Conservation (phyloP, 768 basidiomycete genomes). For the Paxillus involutus region DNA sequence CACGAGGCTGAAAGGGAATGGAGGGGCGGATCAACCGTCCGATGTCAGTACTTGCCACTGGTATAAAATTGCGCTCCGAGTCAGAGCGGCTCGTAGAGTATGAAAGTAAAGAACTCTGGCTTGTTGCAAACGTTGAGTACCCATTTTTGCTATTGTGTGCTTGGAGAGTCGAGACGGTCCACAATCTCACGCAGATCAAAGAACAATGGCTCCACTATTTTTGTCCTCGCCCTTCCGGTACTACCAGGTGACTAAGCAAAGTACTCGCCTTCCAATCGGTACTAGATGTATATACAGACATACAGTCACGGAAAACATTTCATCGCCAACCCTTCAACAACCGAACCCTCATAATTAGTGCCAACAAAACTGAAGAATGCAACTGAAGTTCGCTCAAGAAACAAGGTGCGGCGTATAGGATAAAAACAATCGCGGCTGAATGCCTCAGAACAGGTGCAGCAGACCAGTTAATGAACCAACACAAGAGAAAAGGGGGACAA, state of each 20-base stretch:
- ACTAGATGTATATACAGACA: no score
- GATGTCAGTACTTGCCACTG: not conserved
- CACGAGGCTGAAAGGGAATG: constrained; percentile 7
- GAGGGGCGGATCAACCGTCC: constrained; percentile 6
- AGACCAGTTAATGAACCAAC: constrained; percentile 8
- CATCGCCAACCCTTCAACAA: not conserved
- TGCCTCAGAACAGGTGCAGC: not conserved
- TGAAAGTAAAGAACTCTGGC: not conserved
- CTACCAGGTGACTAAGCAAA: no score
- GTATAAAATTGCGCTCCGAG: not conserved
- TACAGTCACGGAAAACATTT: no score
- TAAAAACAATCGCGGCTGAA: not conserved
- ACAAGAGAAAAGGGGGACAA: not conserved
- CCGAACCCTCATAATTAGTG: not conserved
- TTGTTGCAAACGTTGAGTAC: not conserved
- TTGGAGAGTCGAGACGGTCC: not conserved
- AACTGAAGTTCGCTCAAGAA: not conserved
- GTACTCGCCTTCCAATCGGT: no score
- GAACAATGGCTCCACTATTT: constrained; percentile 2
- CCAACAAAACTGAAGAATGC: not conserved
- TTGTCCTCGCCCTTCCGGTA: no score
- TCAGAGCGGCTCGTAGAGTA: not conserved
- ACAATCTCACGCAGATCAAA: not conserved
- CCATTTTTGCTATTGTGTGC: not conserved
- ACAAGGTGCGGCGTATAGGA: not conserved